A percentile compares a stretch with the other conserved stretches of the same genome.
Evolutionary conservation across 148 eudicot species (phyloP).

Genomic region (Cornus kousa): DNA sequence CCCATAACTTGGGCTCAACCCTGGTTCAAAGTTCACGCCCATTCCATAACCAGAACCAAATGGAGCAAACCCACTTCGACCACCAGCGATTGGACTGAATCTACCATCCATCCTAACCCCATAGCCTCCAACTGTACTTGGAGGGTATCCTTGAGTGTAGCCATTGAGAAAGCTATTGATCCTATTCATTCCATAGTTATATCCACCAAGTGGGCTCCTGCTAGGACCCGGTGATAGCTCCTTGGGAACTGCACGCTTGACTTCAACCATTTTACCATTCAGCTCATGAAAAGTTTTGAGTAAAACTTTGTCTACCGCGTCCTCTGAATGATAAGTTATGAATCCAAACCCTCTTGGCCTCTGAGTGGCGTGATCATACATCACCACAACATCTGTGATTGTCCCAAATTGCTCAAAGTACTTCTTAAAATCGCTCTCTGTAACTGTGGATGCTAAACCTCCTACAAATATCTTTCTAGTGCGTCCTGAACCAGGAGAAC

Average conservation of each 20-base stretch:
- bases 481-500: constrained; percentile 33
- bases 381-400: constrained; percentile 33
- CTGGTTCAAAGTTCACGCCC: constrained; percentile 56
- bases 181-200: constrained; percentile 23
- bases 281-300: constrained; percentile 36
- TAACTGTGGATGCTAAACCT: constrained; percentile 35
- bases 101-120: constrained; percentile 66
- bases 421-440: constrained; percentile 26
- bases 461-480: constrained; percentile 36
- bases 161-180: constrained; percentile 24
- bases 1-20: constrained; percentile 44
- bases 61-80: constrained; percentile 49
- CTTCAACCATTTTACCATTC: constrained; percentile 38
- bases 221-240: constrained; percentile 35
- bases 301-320: constrained; percentile 33
- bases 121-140: constrained; percentile 50
- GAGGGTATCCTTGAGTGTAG: constrained; percentile 50
- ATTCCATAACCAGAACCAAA: constrained; percentile 47
- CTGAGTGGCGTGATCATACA: constrained; percentile 40
- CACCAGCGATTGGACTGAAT: constrained; percentile 42
- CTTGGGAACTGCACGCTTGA: constrained; percentile 36
- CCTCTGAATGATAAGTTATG: constrained; percentile 34
- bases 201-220: constrained; percentile 31
- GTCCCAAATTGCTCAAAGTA: constrained; percentile 38
- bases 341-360: constrained; percentile 43